Conservation (phyloP, 306 rosid species). For the Macrotyloma uniflorum region DNA sequence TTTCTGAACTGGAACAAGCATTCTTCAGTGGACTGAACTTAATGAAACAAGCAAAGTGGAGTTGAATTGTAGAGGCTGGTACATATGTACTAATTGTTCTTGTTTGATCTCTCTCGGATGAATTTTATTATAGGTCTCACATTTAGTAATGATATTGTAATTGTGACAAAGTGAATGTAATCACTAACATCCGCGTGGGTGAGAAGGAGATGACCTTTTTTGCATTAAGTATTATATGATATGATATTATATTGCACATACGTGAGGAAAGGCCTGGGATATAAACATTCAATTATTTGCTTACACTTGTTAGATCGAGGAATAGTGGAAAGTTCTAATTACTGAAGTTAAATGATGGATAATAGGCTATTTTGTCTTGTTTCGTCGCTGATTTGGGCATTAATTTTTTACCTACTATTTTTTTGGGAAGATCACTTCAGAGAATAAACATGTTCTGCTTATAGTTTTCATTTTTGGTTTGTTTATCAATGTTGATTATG, state of each 20-base stretch:
- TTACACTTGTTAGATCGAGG: slow-evolving; percentile 14
- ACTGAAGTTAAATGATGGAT: background rate
- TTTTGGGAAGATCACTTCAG: background rate
- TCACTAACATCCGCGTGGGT: background rate
- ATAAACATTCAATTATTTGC: background rate
- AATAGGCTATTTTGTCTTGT: background rate
- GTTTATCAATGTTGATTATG: background rate
- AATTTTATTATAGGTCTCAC: background rate
- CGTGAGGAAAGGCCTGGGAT: background rate
- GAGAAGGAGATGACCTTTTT: background rate
- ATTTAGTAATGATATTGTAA: background rate
- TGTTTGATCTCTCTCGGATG: background rate
- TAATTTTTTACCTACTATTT: slow-evolving; percentile 16
- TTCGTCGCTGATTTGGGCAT: background rate
- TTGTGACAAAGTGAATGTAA: background rate
- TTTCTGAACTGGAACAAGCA: background rate
- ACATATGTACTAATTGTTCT: background rate
- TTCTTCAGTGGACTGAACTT: background rate
- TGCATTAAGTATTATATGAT: background rate
- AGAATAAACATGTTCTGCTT: background rate
- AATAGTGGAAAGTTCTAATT: background rate
- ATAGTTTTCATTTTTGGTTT: background rate
- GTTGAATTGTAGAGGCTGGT: background rate
- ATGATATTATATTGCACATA: background rate
- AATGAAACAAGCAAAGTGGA: background rate